A percentile compares a stretch with the other conserved stretches of the same genome.
Conservation (phyloP, 768 basidiomycete species). For the Amanita jacksonii region DNA sequence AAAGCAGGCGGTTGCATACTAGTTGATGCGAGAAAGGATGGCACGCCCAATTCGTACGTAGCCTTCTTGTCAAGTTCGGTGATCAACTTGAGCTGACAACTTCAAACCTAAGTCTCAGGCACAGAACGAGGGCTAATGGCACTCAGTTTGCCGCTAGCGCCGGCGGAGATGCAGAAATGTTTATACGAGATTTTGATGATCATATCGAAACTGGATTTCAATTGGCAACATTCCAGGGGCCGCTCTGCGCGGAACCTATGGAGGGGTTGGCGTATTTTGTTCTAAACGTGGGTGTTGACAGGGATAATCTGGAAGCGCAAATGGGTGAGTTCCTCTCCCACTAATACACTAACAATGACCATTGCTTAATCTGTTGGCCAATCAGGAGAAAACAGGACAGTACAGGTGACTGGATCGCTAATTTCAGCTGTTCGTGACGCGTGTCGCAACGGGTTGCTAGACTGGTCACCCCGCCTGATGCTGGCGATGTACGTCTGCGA, state of each 20-base stretch:
- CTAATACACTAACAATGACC: too few species aligned
- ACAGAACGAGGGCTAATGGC: slow-evolving; percentile 31
- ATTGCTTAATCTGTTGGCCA: too few species aligned
- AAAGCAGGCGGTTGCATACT: slow-evolving; percentile 80
- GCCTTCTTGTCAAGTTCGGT: slow-evolving; percentile 2
- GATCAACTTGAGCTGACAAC: slow-evolving; percentile 1
- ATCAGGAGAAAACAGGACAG: slow-evolving; percentile 67
- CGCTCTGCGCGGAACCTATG: slow-evolving; percentile 90
- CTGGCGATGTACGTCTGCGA: slow-evolving; percentile 99
- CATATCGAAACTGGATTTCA: slow-evolving; percentile 92
- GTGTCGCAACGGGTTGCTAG: slow-evolving; percentile 80
- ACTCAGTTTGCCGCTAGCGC: slow-evolving; percentile 20
- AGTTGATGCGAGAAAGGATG: slow-evolving; percentile 56
- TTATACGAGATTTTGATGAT: slow-evolving; percentile 56
- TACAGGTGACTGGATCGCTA: slow-evolving; percentile 84
- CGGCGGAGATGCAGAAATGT: slow-evolving; percentile 10
- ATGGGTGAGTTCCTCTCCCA: slow-evolving; percentile 39
- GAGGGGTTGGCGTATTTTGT: slow-evolving; percentile 90
- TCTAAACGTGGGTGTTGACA: slow-evolving; percentile 61
- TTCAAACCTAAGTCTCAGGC: slow-evolving; percentile 35
- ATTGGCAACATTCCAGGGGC: slow-evolving; percentile 89
- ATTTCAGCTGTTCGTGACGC: slow-evolving; percentile 86
- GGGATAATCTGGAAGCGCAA: slow-evolving; percentile 50
- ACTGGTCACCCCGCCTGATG: slow-evolving; percentile 97
- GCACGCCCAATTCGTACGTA: slow-evolving; percentile 48